Evolutionary conservation across 78 protist species (phyloP).

Genomic region (Creolimax fragrantissima): DNA sequence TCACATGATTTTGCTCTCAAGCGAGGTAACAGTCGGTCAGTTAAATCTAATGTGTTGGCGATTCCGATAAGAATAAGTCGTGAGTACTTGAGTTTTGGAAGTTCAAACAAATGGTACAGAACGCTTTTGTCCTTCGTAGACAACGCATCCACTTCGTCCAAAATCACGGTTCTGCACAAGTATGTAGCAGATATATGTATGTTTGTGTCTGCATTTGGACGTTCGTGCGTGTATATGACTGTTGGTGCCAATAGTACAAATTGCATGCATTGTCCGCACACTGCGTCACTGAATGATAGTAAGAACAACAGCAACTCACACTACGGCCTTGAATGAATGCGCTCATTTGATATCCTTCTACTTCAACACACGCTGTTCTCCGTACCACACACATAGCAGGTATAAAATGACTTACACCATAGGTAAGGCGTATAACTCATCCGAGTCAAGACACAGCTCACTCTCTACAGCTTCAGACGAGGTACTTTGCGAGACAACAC

Average conservation of each 20-base stretch:
- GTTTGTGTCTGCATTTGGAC: neutral
- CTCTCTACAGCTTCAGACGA: neutral
- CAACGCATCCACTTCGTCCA: slow-evolving; percentile 47
- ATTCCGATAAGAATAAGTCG: slow-evolving; percentile 15
- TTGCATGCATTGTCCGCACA: neutral
- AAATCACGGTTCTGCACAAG: neutral
- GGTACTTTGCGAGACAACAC: neutral
- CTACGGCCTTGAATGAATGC: neutral
- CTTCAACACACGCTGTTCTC: too few species aligned
- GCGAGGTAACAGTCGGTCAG: slow-evolving; percentile 42
- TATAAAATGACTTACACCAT: neutral
- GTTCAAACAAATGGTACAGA: slow-evolving; percentile 44
- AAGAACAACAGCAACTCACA: neutral
- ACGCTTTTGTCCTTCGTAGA: slow-evolving; percentile 16
- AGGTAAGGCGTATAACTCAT: neutral
- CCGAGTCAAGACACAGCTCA: neutral
- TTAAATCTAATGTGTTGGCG: slow-evolving; percentile 57
- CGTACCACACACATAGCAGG: too few species aligned
- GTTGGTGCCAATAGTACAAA: neutral
- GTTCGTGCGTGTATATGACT: neutral
- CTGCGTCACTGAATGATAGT: neutral
- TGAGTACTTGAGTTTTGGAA: slow-evolving; percentile 2
- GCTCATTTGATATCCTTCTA: too few species aligned
- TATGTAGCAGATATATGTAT: neutral
- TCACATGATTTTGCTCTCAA: neutral